A percentile compares a stretch with the other conserved stretches of the same genome.
Conservation (phyloP, 176 grass and related monocot species). For the Ensete glaucum region DNA sequence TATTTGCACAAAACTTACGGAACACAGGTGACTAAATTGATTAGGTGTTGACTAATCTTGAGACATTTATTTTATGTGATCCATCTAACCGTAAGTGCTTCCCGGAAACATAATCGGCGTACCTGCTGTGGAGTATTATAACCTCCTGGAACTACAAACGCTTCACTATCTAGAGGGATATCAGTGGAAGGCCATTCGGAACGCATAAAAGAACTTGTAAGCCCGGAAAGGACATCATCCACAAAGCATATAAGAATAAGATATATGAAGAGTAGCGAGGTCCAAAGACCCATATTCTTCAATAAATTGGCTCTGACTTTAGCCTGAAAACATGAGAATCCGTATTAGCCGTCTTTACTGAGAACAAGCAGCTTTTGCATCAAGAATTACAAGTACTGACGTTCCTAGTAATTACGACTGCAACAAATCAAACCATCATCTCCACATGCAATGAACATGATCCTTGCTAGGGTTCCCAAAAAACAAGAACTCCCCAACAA, state of each 20-base stretch:
- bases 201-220: constrained; percentile 71
- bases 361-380: no score
- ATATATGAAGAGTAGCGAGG: constrained; percentile 18
- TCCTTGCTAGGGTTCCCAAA: no score
- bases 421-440: no score
- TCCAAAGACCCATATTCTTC: constrained; percentile 28
- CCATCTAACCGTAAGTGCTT: not conserved
- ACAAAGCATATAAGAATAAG: constrained; percentile 36
- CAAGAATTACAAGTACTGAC: no score
- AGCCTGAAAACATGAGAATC: constrained; percentile 16
- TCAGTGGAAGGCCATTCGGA: constrained; percentile 59
- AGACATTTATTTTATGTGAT: not conserved
- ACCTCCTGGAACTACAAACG: constrained; percentile 57
- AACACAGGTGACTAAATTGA: no score
- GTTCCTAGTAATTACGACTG: no score
- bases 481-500: not conserved
- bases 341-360: not conserved
- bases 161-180: constrained; percentile 70
- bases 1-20: no score
- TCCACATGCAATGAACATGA: no score
- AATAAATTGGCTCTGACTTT: constrained; percentile 1
- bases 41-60: not conserved
- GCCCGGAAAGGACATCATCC: constrained; percentile 31
- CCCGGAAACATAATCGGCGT: constrained; percentile 1
- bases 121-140: constrained; percentile 91